A percentile compares a stretch with the other conserved stretches of the same genome.
Conservation (phyloP, 768 basidiomycete genomes). For the Mycena galericulata region DNA sequence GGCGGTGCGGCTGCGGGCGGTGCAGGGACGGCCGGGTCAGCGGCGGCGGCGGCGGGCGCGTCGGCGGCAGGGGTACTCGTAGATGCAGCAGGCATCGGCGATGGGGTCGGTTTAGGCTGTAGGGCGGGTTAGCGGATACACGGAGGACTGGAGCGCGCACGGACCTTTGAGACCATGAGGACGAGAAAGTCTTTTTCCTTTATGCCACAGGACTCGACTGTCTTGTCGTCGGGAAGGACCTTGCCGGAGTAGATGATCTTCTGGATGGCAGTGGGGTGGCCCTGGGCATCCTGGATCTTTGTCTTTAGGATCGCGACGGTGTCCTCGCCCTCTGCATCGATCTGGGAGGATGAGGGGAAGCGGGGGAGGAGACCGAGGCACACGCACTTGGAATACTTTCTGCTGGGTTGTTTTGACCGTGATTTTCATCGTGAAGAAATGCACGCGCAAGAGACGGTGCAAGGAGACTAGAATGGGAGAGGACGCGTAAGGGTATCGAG, state of each 20-base stretch:
- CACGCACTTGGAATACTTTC: conserved; percentile 83
- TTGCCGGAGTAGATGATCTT: conserved; percentile 98
- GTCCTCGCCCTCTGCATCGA: conserved; percentile 82
- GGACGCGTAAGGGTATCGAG: too few relatives aligned
- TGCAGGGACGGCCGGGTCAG: conserved; percentile 50
- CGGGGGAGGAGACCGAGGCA: background rate
- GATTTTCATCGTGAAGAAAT: conserved; percentile 79
- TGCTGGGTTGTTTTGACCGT: conserved; percentile 96
- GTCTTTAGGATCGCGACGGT: conserved; percentile 84
- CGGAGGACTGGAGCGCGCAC: conserved; percentile 23
- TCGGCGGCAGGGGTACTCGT: conserved; percentile 36
- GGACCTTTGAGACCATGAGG: conserved; percentile 97
- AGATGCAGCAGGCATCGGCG: conserved; percentile 45
- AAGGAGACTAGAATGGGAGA: too few relatives aligned
- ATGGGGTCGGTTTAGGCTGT: conserved; percentile 69
- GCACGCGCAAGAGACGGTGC: too few relatives aligned
- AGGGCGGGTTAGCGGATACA: background rate
- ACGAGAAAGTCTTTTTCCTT: conserved; percentile 99
- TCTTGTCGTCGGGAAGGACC: conserved; percentile 90
- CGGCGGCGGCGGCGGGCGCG: conserved; percentile 34
- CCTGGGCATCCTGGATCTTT: conserved; percentile 84
- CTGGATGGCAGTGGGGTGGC: conserved; percentile 79
- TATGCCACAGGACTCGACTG: conserved; percentile 88
- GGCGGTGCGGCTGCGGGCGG: conserved; percentile 47
- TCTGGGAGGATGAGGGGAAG: conserved; percentile 50